These are phyloP conservation scores for Venturia asperata DNA, from an alignment of 2,329 filamentous ascomycete species.

Conservation along the genomic window DNA sequence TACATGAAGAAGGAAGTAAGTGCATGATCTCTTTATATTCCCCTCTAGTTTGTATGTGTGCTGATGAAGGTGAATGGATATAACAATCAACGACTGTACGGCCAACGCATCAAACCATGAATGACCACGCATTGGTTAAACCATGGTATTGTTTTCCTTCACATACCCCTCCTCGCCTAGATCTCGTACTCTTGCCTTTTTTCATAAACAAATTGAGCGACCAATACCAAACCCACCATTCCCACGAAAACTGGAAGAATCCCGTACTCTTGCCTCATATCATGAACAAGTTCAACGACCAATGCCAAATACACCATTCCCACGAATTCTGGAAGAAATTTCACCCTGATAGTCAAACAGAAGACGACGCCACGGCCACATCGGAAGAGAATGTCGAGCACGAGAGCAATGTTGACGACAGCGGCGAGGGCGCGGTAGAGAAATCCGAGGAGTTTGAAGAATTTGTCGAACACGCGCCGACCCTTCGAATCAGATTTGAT, in stretches of 20 bases:
- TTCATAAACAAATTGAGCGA: neutral
- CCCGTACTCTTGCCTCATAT: neutral
- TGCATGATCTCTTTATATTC: neutral
- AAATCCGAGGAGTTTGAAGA: neutral
- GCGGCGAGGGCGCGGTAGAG: neutral
- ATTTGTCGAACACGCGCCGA: neutral
- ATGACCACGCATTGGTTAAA: neutral
- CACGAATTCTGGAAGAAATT: neutral
- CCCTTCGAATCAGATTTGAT: neutral
- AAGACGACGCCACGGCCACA: no score
- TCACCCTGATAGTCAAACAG: neutral
- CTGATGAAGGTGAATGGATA: neutral
- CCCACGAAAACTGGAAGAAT: no score
- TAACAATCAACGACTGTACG: neutral
- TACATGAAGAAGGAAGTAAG: neutral
- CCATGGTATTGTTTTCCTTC: neutral
- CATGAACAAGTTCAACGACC: neutral
- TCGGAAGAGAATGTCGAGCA: neutral
- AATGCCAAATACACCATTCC: neutral
- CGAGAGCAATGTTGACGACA: neutral
- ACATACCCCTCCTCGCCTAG: neutral
- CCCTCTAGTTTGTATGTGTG: neutral
- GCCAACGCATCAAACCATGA: neutral
- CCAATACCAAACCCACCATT: neutral
- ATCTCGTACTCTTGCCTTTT: neutral